Percentiles rank a stretch among this genome's conserved stretches.
Evolutionary conservation across 176 grass and related monocot species (phyloP).

Genomic region (Oryza australiensis): DNA sequence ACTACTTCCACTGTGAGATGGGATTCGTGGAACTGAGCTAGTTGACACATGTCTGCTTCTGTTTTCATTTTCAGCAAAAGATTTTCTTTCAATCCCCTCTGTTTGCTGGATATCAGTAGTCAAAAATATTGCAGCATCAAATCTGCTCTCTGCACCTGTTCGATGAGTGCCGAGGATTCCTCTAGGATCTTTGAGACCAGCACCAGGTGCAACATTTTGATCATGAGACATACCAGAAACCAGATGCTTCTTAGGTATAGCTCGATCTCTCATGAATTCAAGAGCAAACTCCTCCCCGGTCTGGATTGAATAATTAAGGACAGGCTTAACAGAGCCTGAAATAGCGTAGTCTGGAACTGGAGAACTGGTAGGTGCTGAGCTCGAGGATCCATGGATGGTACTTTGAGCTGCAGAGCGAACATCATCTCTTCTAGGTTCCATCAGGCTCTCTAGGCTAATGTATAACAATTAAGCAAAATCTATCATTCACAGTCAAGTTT

Average conservation of each 20-base stretch:
- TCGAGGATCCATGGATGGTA: conserved; percentile 39
- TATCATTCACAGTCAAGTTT: conserved; percentile 1
- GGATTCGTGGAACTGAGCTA: conserved; percentile 45
- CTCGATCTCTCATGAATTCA: conserved; percentile 93
- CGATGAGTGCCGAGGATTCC: conserved; percentile 35
- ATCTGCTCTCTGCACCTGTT: conserved; percentile 47
- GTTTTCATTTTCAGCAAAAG: conserved; percentile 52
- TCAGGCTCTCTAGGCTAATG: conserved; percentile 16
- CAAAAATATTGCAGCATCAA: conserved; percentile 52
- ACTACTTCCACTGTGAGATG: conserved; percentile 55
- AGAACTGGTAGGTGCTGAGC: conserved; percentile 34
- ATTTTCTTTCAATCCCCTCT: conserved; percentile 49
- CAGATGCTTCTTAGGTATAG: conserved; percentile 62
- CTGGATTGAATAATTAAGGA: conserved; percentile 96
- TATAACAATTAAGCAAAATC: not conserved
- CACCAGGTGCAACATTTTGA: conserved; percentile 38
- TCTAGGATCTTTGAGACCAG: conserved; percentile 62
- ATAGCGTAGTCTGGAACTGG: conserved; percentile 40
- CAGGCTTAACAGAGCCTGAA: conserved; percentile 50
- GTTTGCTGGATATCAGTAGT: conserved; percentile 36
- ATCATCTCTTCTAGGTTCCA: conserved; percentile 59
- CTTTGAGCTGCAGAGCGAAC: conserved; percentile 37
- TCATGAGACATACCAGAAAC: conserved; percentile 52
- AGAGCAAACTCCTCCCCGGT: conserved; percentile 94
- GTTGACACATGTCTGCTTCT: conserved; percentile 61